Evolutionary conservation across 2,329 filamentous ascomycete genomes (phyloP), one percentile per base, ranked within the genome.

Genomic region (Arthrobotrys sinensis): DNA sequence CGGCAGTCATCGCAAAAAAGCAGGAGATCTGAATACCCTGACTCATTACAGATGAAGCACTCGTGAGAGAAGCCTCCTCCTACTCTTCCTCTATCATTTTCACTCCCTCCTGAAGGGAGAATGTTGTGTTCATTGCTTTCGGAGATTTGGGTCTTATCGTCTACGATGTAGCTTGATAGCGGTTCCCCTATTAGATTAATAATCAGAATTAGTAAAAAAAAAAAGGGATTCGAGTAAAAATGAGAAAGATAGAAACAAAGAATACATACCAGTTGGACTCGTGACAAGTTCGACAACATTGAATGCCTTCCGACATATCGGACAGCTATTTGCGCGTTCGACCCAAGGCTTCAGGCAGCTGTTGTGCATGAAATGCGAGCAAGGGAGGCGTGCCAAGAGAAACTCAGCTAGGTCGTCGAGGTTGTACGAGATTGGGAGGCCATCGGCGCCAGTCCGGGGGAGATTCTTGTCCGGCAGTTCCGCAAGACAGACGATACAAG

Each of bases 241-340:
- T 28, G 34, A 12, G 34, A 36, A 48, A 0, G 43, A 46, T 16
- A 40, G 38, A 45, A n/a, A 7, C 40, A 40, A 32, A 24, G 28
- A 16, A 66, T n/a, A n/a, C 68, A 34, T 73, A 80, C 80, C 75
- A 14, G 65, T 80, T 32, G 72, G 64, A 52, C 57, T 76, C 12
- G 69, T 75, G 84, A 92, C 92, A 79, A 99, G 90, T 83, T 96
- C 90, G 81, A 99, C 94, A 82, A 91, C 86, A 85, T 98, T 95
- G 86, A 99, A 98, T 80, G 89, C 90, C 82, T 93, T 92, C 81
- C 96, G 92, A 85, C 96, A 99, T 84, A 99, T 97, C 53, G 96
- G 96, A 85, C 96, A 99, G 84, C 94, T 97, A 85, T 98, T 99
- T 80, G 96, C 95, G 84, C 96, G 92, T 85, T 96, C 93, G 53